Percentiles rank a stretch among this genome's conserved stretches.
These are phyloP conservation scores for Staphylotrichum longicolle DNA, from an alignment of 495 filamentous ascomycete genomes.

Conservation along the genomic window DNA sequence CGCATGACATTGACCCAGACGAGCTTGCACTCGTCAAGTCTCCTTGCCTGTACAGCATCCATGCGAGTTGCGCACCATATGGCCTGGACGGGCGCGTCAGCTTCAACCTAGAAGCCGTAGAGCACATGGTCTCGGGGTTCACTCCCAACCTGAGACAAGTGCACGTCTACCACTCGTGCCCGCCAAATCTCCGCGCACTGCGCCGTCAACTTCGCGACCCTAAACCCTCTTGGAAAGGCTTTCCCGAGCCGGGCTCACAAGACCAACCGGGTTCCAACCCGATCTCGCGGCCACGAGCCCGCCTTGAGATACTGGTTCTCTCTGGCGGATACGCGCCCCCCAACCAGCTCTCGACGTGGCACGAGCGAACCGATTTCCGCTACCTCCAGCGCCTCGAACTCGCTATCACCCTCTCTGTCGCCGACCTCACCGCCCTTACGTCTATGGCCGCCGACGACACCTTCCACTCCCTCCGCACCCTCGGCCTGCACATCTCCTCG, in stretches of 20 bases:
- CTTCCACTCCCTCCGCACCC: background rate
- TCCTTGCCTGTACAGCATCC: constrained; percentile 15
- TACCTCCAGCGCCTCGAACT: background rate
- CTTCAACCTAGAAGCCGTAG: constrained; percentile 2
- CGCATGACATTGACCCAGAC: constrained; percentile 10
- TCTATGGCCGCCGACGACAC: background rate
- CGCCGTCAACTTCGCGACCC: too few relatives aligned
- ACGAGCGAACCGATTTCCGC: background rate
- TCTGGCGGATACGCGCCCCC: background rate
- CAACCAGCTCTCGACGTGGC: background rate
- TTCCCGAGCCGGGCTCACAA: background rate
- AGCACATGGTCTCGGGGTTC: background rate
- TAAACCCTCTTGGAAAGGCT: background rate
- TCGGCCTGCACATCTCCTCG: background rate
- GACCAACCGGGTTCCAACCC: background rate
- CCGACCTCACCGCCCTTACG: background rate
- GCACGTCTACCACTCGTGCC: background rate
- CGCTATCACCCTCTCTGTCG: background rate
- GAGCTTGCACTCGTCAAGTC: constrained; percentile 6
- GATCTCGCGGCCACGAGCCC: background rate
- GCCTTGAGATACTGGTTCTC: background rate
- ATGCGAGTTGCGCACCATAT: background rate
- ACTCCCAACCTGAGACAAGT: background rate
- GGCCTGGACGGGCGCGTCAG: background rate
- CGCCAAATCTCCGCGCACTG: too few relatives aligned